Evolutionary conservation across 768 basidiomycete species (phyloP), one percentile per base, ranked within the genome.

Genomic region (Boletus vermiculosoides): DNA sequence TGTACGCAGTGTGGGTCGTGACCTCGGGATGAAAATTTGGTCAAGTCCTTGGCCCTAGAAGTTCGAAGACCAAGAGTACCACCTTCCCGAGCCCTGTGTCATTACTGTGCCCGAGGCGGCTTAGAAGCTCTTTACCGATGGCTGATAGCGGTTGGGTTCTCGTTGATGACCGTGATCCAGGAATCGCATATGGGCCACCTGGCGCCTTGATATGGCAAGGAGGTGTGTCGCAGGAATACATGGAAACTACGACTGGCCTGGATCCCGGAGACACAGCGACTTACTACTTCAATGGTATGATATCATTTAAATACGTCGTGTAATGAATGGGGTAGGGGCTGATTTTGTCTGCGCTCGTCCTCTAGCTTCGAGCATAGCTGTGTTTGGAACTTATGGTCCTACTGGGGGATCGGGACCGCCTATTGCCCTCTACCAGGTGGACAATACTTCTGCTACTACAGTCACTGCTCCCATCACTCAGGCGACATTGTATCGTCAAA

Each of bases 331-430:
- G 23, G 6, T 1, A 15, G 48, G 15, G 28, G n/a, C 28, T 45
- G 3, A 25, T 42, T 15, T 45, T 40, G 22, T 37, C 36, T 48
- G 23, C 25, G 6, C 28, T 48, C 34, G 45, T 36, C 16, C 47
- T 40, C 42, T 20, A 60, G 58, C 57, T 22, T 60, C 42, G n/a
- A 42, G 39, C 25, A 57, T 57, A 36, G 28, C 31, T 42, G 39
- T 59, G 22, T 47, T 40, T 13, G 52, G 45, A 47, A 54, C 56
- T 18, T 28, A 22, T 41, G 15, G 36, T 8, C 16, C 48, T 48
- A 25, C 20, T 12, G 31, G 25, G 34, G n/a, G 11, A 49, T 49
- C n/a, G 5, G 55, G 20, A 31, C 56, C 56, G 2, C 37, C 37
- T n/a, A 16, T 41, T n/a, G 49, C 20, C 44, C 2, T 46, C 23